Conservation (phyloP, 2,329 filamentous ascomycete genomes). For the Purpureocillium lavendulum region DNA sequence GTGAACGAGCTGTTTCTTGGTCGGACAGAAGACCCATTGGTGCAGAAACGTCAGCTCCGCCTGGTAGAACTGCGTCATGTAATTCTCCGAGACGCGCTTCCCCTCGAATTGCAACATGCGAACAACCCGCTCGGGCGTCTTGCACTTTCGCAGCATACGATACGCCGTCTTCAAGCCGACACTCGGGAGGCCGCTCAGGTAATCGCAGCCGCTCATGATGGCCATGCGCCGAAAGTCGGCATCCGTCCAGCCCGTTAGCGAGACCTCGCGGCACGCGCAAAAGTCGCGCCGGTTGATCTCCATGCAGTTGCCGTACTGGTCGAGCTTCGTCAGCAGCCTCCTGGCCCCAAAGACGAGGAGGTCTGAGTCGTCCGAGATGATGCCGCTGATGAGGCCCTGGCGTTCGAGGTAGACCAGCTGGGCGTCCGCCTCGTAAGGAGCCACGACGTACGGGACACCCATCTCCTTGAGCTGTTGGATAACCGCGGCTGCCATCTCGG, state of each 20-base stretch:
- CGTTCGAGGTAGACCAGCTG: slow-evolving; percentile 91
- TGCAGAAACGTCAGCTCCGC: slow-evolving; percentile 91
- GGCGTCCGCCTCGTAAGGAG: slow-evolving; percentile 95
- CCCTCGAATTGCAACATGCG: slow-evolving; percentile 83
- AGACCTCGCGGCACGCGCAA: slow-evolving; percentile 78
- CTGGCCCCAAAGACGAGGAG: slow-evolving; percentile 91
- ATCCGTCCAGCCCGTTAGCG: slow-evolving; percentile 86
- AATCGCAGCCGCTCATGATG: slow-evolving; percentile 94
- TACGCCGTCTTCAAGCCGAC: slow-evolving; percentile 93
- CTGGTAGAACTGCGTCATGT: slow-evolving; percentile 71
- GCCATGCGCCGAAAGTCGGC: slow-evolving; percentile 89
- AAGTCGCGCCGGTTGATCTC: slow-evolving; percentile 89
- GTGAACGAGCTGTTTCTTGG: slow-evolving; percentile 61
- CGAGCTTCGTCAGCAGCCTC: slow-evolving; percentile 83
- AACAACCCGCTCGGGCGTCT: slow-evolving; percentile 74
- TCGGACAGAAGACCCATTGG: slow-evolving; percentile 88
- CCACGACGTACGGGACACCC: slow-evolving; percentile 79
- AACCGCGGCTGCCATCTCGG: slow-evolving; percentile 84
- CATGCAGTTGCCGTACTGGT: slow-evolving; percentile 86
- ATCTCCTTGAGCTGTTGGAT: slow-evolving; percentile 86
- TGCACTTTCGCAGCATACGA: slow-evolving; percentile 82
- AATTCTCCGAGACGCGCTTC: slow-evolving; percentile 75
- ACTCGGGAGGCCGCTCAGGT: slow-evolving; percentile 74
- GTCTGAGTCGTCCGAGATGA: slow-evolving; percentile 94
- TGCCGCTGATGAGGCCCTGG: slow-evolving; percentile 74